Evolutionary conservation across 768 basidiomycete species (phyloP), one percentile per base, ranked within the genome.

Genomic region (Tulasnella sp.): DNA sequence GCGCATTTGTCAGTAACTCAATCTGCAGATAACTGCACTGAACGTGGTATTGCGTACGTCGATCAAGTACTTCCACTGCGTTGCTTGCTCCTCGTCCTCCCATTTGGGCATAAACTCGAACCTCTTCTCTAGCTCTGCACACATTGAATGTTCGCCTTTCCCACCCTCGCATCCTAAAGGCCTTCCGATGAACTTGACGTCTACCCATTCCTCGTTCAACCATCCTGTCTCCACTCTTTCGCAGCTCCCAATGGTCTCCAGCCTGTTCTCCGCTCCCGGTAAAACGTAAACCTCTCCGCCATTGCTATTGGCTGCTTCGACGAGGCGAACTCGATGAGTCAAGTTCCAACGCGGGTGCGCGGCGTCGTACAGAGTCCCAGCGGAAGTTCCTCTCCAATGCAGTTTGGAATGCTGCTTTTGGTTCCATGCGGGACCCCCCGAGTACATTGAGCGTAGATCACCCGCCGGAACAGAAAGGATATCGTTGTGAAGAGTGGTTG

Each of bases 401-500:
- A 79, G 44, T 44, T 74, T 79, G n/a, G 27, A 46, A 31, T 73
- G n/a, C 24, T 36, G 40, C 46, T 79, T 79, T n/a, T 71, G 71
- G 27, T 79, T 42, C 78, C 78, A 79, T n/a, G 27, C 10, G 8
- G 7, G 12, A 10, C 38, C 73, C 5, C 34, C 12, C 6, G 14
- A 52, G 14, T 31, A 71, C 8, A 19, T 7, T 21, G 34, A 19
- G 16, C 24, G 24, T 10, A 12, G 18, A 4, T 40, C 48, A 24
- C 71, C 38, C 19, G 18, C 31, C 7, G 76, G 40, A 21, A 62
- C 52, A 52, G 58, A 56, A 12, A 48, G 88, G 68, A 92, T 89
- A 81, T 92, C 88, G 76, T 88, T 88, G 78, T 92, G 90, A 12
- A 91, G 75, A 2, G 84, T 76, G 0, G 90, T 89, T 0, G 87